phyloP scores from a whole-genome alignment of 2,329 filamentous ascomycete genomes.

The Cercospora sp. region DNA sequence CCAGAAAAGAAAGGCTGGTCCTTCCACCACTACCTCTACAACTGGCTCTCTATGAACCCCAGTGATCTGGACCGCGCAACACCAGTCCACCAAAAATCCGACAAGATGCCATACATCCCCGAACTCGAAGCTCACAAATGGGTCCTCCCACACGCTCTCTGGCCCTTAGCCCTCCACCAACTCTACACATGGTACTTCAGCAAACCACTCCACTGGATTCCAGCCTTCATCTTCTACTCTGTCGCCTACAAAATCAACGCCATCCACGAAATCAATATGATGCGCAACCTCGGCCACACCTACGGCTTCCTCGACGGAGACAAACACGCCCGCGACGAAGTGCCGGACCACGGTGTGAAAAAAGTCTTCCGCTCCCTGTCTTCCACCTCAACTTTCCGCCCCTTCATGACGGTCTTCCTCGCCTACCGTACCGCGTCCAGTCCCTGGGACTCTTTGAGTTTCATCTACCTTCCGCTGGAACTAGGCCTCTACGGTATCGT shows the following conservation, averaged over 20 bases:
- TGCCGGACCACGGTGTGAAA: slow-evolving; percentile 40
- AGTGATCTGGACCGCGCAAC: slow-evolving; percentile 34
- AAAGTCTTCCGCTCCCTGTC: slow-evolving; percentile 27
- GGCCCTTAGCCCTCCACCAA: slow-evolving; percentile 45
- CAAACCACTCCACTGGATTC: slow-evolving; percentile 35
- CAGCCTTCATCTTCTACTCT: slow-evolving; percentile 43
- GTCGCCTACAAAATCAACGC: slow-evolving; percentile 44
- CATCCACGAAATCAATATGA: slow-evolving; percentile 44
- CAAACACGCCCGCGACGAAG: slow-evolving; percentile 46
- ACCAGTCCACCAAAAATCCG: slow-evolving; percentile 45
- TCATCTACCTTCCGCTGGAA: slow-evolving; percentile 40
- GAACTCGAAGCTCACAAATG: slow-evolving; percentile 44
- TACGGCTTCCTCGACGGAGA: slow-evolving; percentile 50
- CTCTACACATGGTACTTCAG: slow-evolving; percentile 38
- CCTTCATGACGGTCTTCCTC: slow-evolving; percentile 25
- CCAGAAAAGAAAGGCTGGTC: slow-evolving; percentile 22
- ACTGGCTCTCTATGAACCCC: slow-evolving; percentile 23
- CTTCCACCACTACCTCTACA: slow-evolving; percentile 21
- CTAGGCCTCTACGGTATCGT: slow-evolving; percentile 47
- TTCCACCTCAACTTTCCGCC: slow-evolving; percentile 24
- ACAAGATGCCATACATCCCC: slow-evolving; percentile 45
- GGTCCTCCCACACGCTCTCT: slow-evolving; percentile 43
- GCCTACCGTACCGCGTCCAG: slow-evolving; percentile 20
- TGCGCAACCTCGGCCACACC: slow-evolving; percentile 43
- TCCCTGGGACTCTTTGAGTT: slow-evolving; percentile 17